phyloP scores from a whole-genome alignment of 192 early-diverging fungal species.

The Podila clonocystis region DNA sequence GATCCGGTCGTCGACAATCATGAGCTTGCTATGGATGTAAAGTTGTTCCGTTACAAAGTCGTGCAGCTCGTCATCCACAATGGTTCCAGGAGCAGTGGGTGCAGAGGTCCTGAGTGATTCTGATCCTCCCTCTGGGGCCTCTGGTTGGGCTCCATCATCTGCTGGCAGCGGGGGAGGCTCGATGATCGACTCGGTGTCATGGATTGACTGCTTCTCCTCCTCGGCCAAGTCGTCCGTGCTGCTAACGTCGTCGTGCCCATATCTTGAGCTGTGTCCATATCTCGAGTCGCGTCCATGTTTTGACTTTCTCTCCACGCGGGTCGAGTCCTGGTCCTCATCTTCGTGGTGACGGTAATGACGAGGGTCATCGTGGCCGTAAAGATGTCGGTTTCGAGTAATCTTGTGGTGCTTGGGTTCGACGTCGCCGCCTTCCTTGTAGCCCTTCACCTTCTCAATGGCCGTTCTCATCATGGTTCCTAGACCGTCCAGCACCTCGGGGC shows the following conservation, averaged over 20 bases:
- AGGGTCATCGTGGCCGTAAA: not conserved
- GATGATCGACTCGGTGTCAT: constrained; percentile 16
- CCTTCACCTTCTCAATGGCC: constrained; percentile 19
- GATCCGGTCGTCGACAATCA: constrained; percentile 89
- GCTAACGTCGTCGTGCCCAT: not conserved
- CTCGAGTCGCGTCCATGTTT: no score
- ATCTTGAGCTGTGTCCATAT: no score
- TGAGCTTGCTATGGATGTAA: constrained; percentile 88
- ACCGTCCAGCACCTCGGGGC: constrained; percentile 15
- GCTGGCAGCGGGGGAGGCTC: constrained; percentile 6
- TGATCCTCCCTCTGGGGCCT: not conserved
- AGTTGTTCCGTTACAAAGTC: constrained; percentile 80
- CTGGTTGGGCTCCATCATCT: not conserved
- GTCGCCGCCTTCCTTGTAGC: constrained; percentile 18
- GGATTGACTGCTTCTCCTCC: not conserved
- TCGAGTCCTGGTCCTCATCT: not conserved
- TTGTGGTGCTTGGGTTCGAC: constrained; percentile 26
- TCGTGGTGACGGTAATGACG: constrained; percentile 1
- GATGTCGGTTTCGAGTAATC: not conserved
- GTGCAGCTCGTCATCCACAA: constrained; percentile 37
- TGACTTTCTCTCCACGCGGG: not conserved
- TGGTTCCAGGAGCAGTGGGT: not conserved
- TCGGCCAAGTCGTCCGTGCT: not conserved
- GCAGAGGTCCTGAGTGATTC: not conserved
- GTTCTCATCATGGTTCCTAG: constrained; percentile 19